Percentiles rank a stretch among this genome's conserved stretches.
Evolutionary conservation across 1,284 basidiomycete species (phyloP).

Genomic region (Mycena citricolor): DNA sequence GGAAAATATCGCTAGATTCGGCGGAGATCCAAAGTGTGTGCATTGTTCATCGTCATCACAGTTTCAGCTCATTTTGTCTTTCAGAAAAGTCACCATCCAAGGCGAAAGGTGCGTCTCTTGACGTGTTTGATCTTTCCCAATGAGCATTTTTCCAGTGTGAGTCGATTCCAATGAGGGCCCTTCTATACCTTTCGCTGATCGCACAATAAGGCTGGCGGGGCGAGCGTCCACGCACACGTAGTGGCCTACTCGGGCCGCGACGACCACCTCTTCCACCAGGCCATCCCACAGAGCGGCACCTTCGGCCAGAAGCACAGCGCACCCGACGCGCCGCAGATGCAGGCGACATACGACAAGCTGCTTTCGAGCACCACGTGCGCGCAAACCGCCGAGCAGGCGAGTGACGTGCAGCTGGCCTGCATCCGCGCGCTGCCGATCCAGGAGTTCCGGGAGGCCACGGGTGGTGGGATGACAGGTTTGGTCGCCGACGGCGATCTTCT

Average conservation of each 20-base stretch:
- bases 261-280: conserved; percentile 10
- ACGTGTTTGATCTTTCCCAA: background rate
- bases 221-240: conserved; percentile 6
- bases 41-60: too few species aligned
- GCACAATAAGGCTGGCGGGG: conserved; percentile 15
- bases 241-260: conserved; percentile 9
- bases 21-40: conserved; percentile 2
- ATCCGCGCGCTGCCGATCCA: conserved; percentile 8
- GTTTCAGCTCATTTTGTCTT: too few species aligned
- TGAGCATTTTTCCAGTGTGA: conserved; percentile 1
- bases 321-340: background rate
- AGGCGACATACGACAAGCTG: conserved; percentile 6
- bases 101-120: conserved; percentile 10
- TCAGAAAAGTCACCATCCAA: conserved; percentile 6
- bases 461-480: background rate
- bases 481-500: conserved; percentile 13
- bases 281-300: conserved; percentile 10
- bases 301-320: background rate
- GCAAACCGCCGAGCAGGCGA: background rate
- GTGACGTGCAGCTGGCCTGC: conserved; percentile 5
- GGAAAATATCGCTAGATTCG: conserved; percentile 10
- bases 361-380: background rate
- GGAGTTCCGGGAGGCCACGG: conserved; percentile 4
- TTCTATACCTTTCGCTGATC: background rate
- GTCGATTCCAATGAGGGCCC: background rate